Percentiles rank a stretch among this genome's conserved stretches.
Conservation (phyloP, 805 yeast genomes). For the Lachancea waltii region DNA sequence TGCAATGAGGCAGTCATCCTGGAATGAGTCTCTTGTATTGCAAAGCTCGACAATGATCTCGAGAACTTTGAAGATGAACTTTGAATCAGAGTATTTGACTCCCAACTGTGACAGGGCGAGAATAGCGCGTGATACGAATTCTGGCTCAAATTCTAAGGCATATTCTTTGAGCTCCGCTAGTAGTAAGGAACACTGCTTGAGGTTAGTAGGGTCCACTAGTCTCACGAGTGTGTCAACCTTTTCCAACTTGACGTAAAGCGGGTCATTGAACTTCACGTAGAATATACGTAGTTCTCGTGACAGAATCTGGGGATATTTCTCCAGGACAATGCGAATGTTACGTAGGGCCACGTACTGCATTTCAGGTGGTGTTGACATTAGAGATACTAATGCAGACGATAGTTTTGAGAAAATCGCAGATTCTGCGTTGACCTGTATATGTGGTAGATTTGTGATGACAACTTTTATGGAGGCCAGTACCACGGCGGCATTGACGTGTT, state of each 20-base stretch:
- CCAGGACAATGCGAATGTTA: slow-evolving; percentile 83
- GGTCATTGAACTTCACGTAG: slow-evolving; percentile 81
- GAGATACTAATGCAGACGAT: slow-evolving; percentile 79
- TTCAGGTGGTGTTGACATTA: slow-evolving; percentile 85
- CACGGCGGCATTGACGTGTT: slow-evolving; percentile 94
- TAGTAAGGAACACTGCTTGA: slow-evolving; percentile 47
- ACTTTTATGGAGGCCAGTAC: slow-evolving; percentile 81
- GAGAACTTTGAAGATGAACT: slow-evolving; percentile 47
- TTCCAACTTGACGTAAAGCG: slow-evolving; percentile 69
- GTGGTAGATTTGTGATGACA: slow-evolving; percentile 59
- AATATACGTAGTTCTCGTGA: slow-evolving; percentile 80
- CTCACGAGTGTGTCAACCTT: slow-evolving; percentile 71
- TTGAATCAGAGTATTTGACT: slow-evolving; percentile 42
- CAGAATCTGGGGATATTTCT: slow-evolving; percentile 76
- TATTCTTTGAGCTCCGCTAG: slow-evolving; percentile 72
- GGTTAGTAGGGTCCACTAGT: slow-evolving; percentile 46
- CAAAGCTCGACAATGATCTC: slow-evolving; percentile 54
- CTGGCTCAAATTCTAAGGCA: slow-evolving; percentile 78
- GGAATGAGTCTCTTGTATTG: slow-evolving; percentile 58
- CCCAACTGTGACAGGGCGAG: slow-evolving; percentile 68
- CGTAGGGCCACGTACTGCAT: slow-evolving; percentile 90
- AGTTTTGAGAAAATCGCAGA: slow-evolving; percentile 57
- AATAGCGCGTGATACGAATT: slow-evolving; percentile 61
- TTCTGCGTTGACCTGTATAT: slow-evolving; percentile 36
- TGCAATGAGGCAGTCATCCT: slow-evolving; percentile 52